Base-by-base conservation (phyloP, 2,329 filamentous ascomycete genomes). In the Diaporthe citri region DNA sequence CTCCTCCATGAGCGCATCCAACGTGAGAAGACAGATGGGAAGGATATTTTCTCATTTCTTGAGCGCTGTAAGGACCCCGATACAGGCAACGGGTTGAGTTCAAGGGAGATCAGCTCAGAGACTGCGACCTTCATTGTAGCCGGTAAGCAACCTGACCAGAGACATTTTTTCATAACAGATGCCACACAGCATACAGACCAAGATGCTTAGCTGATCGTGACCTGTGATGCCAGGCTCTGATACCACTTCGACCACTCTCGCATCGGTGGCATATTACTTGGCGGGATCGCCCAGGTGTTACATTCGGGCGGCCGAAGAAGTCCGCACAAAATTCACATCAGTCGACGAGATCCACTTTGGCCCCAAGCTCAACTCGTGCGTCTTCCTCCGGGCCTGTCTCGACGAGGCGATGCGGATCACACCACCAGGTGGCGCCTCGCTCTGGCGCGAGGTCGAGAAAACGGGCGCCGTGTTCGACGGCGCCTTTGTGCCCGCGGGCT, bases 1-100 rank as follows among this genome's bases (percentile, higher is more conserved):
- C 46, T 51, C 17, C 46, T 51, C 9, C 46, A 51, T n/a, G 46
- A 51, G 17, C 15, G 46, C 7, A 2, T 20, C 20, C 17, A 51
- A 13, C 46, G 15, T 2, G 17, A n/a, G 17, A 51, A 77, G 36
- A 57, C 83, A 52, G 81, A 82, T 51, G 85, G 85, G 70, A 86
- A 84, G 75, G 86, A 88, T 71, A 86, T 88, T 77, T 87, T 88
- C 78, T 84, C 86, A 73, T 87, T 87, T 75, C 80, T 88, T 31
- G 80, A 87, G 43, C 83, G 87, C 74, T 84, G 85, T 48, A 84
- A 84, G 72, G 86, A 88, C 59, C 85, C 86, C 1, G 84, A 87
- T 76, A 86, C 85, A 0, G 85, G 85, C 71, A 82, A 86, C 43
- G 83, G 83, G 0, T 82, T 87, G 20, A 84, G 80, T 17, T 84